Evolutionary conservation across 129 eudicot species (phyloP), one percentile per base, ranked within the genome.

Genomic region (Solidago caesia): DNA sequence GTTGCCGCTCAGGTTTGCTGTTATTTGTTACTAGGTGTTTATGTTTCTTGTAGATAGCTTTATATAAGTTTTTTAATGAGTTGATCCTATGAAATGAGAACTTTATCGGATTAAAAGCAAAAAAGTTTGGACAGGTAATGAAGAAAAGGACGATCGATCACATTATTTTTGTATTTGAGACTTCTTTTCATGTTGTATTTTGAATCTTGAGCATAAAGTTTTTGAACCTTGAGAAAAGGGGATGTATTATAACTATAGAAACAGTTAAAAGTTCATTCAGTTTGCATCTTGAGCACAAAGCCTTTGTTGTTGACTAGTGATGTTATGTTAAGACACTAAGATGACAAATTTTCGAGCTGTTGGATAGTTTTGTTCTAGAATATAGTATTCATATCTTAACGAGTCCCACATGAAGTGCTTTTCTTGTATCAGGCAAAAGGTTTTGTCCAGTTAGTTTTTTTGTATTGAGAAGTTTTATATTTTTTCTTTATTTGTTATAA

Each of bases 1-100:
- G 99, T 95, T 81, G 99, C 99, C 0, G 99, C 99, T 41, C 99
- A 95, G 92, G 99, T 94, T 82, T 78, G 70, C 7, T 58, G 14
- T 65, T 0, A 13, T 68, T 67, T 67, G 51, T n/a, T 5, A 57
- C 45, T 67, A 67, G 14, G 33, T 52, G 10, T 43, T 47, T 64
- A 11, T 61, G 25, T 64, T 51, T 47, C 21, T 8, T 43, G 44
- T 5, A 5, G 15, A 12, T 44, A 62, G 64, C n/a, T 14, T 21
- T 75, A 59, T 68, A 60, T 80, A 16, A 6, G 52, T 45, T 8
- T 64, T 55, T 72, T 52, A 73, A 64, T 71, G 61, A 69, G 53
- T 49, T 55, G 77, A 26, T 29, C 4, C 49, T 51, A 69, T 14
- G 27, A 26, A 12, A 15, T 71, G 64, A 63, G 72, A 52, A 49